Evolutionary conservation across 1,284 basidiomycete species (phyloP), one percentile per base, ranked within the genome.

Genomic region (Stygiomarasmius scandens): DNA sequence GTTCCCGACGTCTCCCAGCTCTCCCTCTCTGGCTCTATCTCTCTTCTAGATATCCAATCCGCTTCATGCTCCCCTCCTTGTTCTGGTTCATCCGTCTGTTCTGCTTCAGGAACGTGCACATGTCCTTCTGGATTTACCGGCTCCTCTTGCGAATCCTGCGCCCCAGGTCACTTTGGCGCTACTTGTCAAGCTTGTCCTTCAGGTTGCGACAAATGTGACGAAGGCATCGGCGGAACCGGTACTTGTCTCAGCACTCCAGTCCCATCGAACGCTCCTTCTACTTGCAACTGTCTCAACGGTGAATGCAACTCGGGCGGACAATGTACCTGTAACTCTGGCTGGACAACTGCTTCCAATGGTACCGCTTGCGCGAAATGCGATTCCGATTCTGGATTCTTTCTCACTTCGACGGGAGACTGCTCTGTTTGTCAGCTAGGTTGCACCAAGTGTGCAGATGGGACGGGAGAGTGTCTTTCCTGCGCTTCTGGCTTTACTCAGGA

Each of bases 221-320:
- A 90, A 25, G 92, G 92, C 6, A 85, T 90, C 44, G 80, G 84
- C 0, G 91, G 92, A 0, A 80, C 82, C 0, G 92, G 92, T 0
- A 75, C 75, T 51, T 94, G 92, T 67, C 29, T 19, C 32, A 34
- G 32, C 14, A 14, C 38, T 77, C 91, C 58, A 70, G 73, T 11
- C 69, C 81, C 2, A 29, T 66, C 69, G 45, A 84, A 84, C 60
- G 74, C 79, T 2, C 82, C 87, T 0, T 77, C 83, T 50, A 81
- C 77, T 3, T 94, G 92, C 71, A 88, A 90, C 64, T 94, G 92
- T 66, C 61, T 86, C 51, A 93, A 93, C 63, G 92, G 92, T 1
- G 69, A 83, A 50, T 94, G 92, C 68, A 79, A 78, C 0, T 66
- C 78, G 1, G 80, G 83, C 59, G 87, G 87, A 0, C 78, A 84